These are phyloP conservation scores for Pelargonium myrrhifolium DNA, from an alignment of 441 rosid species.

Conservation along the genomic window DNA sequence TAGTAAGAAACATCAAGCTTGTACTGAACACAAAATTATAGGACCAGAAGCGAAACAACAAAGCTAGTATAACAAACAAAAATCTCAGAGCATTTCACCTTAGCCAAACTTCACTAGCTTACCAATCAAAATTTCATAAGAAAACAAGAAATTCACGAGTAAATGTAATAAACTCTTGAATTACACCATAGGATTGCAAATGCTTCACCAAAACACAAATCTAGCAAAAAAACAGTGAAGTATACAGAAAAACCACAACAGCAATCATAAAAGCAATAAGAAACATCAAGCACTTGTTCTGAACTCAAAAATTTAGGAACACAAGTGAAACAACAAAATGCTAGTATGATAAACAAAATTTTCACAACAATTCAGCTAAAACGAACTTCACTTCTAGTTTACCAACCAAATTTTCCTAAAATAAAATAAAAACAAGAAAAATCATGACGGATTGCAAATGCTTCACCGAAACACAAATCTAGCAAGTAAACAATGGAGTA, in stretches of 20 bases:
- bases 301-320: background rate
- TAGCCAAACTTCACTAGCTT: background rate
- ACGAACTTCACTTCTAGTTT: background rate
- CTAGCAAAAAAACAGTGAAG: background rate
- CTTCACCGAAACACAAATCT: background rate
- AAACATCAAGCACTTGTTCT: background rate
- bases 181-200: background rate
- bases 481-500: background rate
- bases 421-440: background rate
- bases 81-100: too few relatives aligned
- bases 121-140: background rate
- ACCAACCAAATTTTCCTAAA: background rate
- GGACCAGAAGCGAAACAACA: too few relatives aligned
- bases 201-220: background rate
- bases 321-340: too few relatives aligned
- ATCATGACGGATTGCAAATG: background rate
- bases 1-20: too few relatives aligned
- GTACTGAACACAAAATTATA: too few relatives aligned
- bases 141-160: background rate
- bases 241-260: background rate
- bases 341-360: too few relatives aligned
- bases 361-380: too few relatives aligned
- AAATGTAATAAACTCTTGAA: background rate
- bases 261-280: background rate
- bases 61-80: too few relatives aligned